Evolutionary conservation across 1,284 basidiomycete genomes (phyloP).

Genomic region (Inonotus hispidus): DNA sequence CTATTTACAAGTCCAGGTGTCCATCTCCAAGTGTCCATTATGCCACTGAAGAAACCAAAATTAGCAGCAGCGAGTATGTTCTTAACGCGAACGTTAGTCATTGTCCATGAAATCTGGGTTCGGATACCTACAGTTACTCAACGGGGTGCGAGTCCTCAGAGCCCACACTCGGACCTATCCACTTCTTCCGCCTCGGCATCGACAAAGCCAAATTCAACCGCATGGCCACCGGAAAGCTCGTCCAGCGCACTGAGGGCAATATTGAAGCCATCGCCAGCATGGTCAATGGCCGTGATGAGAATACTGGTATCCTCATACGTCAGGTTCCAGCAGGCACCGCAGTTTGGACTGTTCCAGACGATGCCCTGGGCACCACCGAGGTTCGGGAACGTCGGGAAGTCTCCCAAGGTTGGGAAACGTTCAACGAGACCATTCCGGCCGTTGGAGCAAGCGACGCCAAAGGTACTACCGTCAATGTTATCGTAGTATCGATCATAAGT

Average conservation of each 20-base stretch:
- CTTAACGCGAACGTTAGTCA: too few relatives aligned
- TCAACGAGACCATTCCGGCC: constrained; percentile 28
- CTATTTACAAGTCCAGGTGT: too few relatives aligned
- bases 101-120: not conserved
- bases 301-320: constrained; percentile 26
- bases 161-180: constrained; percentile 18
- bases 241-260: constrained; percentile 32
- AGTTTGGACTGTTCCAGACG: constrained; percentile 27
- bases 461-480: constrained; percentile 23
- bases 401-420: constrained; percentile 28
- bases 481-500: constrained; percentile 31
- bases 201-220: constrained; percentile 24
- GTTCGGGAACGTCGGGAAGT: constrained; percentile 29
- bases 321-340: constrained; percentile 31
- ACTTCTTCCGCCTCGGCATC: constrained; percentile 21
- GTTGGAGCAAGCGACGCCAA: constrained; percentile 30
- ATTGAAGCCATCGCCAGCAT: constrained; percentile 29
- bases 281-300: constrained; percentile 31
- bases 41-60: too few relatives aligned
- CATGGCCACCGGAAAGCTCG: constrained; percentile 26
- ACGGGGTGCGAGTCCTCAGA: not conserved
- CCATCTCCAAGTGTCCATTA: too few relatives aligned
- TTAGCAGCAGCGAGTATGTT: too few relatives aligned
- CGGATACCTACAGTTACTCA: not conserved
- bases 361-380: constrained; percentile 31